Evolutionary conservation across 1,284 basidiomycete species (phyloP), one percentile per base, ranked within the genome.

Genomic region (Fomitopsis pinicola): DNA sequence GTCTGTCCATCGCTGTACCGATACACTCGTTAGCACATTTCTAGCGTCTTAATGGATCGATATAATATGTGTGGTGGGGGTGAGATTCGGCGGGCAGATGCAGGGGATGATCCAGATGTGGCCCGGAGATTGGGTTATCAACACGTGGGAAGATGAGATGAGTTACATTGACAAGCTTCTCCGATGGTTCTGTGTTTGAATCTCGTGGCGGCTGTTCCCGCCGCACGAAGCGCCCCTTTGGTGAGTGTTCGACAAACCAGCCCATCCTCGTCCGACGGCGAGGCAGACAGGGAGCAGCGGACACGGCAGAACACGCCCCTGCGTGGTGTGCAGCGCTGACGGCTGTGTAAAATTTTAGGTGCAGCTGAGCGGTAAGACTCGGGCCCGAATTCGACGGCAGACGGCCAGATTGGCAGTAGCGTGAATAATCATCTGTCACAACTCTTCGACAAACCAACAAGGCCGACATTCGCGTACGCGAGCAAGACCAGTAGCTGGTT

Each of bases 131-230:
- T 54, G 52, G 52, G 52, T 54, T 54, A 64, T 66, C 64, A 8
- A 8, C 5, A 67, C 66, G 63, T 68, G 67, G 42, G 30, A 28
- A 50, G 55, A 52, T 42, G 38, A 61, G 19, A 54, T 60, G 59
- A 33, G 53, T 40, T 54, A 55, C 35, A 59, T 59, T 60, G 63
- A 60, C 58, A 54, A 58, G 65, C 63, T 66, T 67, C 68, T 67
- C 64, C 65, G 68, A 63, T 68, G 66, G 48, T 63, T 59, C 64
- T 62, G 61, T 64, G 63, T 63, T 55, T 60, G 62, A 61, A 63
- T 62, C 58, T n/a, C 19, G 50, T 54, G 52, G 52, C 52, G 52
- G 35, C 52, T 54, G 35, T 54, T 54, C 52, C 35, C 35, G 48
- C 5, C 52, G n/a, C 33, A 53, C 30, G 36, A 40, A 54, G 52